Percentiles rank a stretch among this genome's conserved stretches.
Conservation (phyloP, 2,329 filamentous ascomycete species). For the Microdochium bolleyi region DNA sequence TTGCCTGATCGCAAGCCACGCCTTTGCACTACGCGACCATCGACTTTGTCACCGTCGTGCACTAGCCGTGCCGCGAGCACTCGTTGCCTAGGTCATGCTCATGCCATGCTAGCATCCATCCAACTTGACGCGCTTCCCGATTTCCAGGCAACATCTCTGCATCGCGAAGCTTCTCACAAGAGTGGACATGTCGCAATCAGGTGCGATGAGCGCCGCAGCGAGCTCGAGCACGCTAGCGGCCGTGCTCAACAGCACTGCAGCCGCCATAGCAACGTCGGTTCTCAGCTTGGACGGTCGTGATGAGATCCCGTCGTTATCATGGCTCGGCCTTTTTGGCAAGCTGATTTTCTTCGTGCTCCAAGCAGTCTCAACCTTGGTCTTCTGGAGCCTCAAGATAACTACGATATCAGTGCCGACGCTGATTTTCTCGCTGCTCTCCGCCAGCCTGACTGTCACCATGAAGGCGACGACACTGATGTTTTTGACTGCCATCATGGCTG, state of each 20-base stretch:
- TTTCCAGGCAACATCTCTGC: too few relatives aligned
- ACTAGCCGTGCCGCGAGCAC: too few relatives aligned
- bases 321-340: constrained; percentile 49
- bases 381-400: constrained; percentile 76
- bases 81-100: too few relatives aligned
- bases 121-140: too few relatives aligned
- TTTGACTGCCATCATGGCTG: constrained; percentile 68
- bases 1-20: too few relatives aligned
- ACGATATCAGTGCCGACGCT: constrained; percentile 86
- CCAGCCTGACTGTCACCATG: constrained; percentile 95
- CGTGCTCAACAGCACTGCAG: background rate
- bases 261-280: background rate
- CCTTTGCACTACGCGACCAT: too few relatives aligned
- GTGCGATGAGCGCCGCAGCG: background rate
- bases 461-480: constrained; percentile 91
- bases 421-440: constrained; percentile 51
- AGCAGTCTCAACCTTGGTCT: constrained; percentile 50
- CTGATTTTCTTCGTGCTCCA: constrained; percentile 48
- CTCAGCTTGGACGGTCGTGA: background rate
- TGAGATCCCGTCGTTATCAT: constrained; percentile 30
- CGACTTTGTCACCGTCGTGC: too few relatives aligned
- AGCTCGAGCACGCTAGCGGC: background rate
- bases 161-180: background rate
- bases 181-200: background rate
- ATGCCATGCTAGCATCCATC: too few relatives aligned